These are phyloP conservation scores for Solanum sitiens DNA, from an alignment of 257 asterid species.

Conservation along the genomic window DNA sequence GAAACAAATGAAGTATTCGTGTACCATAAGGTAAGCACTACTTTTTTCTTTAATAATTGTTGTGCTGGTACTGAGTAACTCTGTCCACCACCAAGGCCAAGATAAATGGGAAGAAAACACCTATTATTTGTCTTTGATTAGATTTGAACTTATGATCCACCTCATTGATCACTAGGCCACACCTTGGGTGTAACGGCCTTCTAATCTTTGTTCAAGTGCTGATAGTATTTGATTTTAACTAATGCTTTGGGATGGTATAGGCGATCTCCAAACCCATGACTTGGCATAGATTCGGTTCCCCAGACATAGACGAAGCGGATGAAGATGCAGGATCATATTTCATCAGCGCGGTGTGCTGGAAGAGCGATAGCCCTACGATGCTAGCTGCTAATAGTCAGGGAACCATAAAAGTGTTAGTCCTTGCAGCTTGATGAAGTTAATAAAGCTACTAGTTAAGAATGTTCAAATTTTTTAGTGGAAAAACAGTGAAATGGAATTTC, in stretches of 20 bases:
- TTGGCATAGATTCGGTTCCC: slow-evolving; percentile 29
- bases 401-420: slow-evolving; percentile 22
- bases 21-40: slow-evolving; percentile 27
- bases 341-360: slow-evolving; percentile 38
- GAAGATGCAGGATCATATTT: slow-evolving; percentile 23
- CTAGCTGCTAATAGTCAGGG: slow-evolving; percentile 36
- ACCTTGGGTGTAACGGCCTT: background rate
- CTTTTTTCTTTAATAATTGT: background rate
- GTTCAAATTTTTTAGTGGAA: background rate
- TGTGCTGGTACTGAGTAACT: accelerated
- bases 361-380: slow-evolving; percentile 32
- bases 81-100: background rate
- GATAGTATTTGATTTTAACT: background rate
- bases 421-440: slow-evolving; percentile 17
- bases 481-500: background rate
- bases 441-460: background rate
- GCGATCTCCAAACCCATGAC: slow-evolving; percentile 28
- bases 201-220: background rate
- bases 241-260: background rate
- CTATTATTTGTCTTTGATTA: background rate
- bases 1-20: slow-evolving; percentile 37
- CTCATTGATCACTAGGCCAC: background rate
- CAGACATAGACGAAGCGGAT: slow-evolving; percentile 17
- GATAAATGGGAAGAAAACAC: background rate
- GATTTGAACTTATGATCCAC: background rate